Conservation (phyloP, 257 asterid genomes). For the Solanum megistacrolobum region DNA sequence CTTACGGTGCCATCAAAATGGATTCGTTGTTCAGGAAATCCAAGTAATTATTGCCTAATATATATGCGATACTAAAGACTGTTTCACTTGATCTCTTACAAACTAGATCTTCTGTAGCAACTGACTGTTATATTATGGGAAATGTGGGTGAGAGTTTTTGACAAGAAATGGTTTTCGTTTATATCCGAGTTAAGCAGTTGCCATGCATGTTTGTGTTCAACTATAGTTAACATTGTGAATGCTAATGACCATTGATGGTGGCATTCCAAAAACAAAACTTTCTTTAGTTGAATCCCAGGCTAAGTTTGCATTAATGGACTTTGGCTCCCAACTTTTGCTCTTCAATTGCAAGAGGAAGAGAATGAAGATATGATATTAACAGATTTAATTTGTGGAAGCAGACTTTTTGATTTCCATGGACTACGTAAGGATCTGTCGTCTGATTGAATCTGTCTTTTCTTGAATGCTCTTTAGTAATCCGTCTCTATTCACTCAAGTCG, state of each 20-base stretch:
- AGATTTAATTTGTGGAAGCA: no score
- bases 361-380: no score
- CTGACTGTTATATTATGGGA: background rate
- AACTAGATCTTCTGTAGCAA: background rate
- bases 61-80: background rate
- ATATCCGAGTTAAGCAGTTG: background rate
- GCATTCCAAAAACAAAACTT: background rate
- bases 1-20: background rate
- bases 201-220: background rate
- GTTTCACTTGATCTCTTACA: background rate
- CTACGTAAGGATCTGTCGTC: no score
- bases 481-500: no score
- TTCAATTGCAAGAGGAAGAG: no score
- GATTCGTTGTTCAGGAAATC: background rate
- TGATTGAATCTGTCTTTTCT: no score
- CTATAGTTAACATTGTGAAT: background rate
- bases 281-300: background rate
- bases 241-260: background rate
- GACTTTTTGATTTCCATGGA: no score
- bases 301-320: background rate
- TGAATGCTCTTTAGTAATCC: no score
- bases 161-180: background rate
- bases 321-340: no score
- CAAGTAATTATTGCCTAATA: background rate
- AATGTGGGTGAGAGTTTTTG: background rate